Evolutionary conservation across 768 basidiomycete genomes (phyloP).

Genomic region (Scleroderma citrinum): DNA sequence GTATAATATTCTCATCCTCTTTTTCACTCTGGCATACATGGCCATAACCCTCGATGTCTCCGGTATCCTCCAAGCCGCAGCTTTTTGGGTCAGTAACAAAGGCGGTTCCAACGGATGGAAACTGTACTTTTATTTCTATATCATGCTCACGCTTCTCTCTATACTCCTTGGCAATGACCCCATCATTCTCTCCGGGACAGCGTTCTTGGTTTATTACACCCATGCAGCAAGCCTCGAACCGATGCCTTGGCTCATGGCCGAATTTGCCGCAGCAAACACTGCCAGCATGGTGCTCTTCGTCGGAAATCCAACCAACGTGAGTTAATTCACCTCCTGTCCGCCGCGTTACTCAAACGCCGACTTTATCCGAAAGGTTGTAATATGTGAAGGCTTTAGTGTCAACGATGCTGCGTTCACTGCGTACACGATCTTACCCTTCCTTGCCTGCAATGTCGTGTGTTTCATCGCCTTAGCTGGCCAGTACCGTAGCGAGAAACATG

Average conservation of each 20-base stretch:
- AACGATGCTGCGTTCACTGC: slow-evolving; percentile 77
- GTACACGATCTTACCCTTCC: slow-evolving; percentile 76
- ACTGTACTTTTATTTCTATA: slow-evolving; percentile 76
- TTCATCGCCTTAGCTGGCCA: slow-evolving; percentile 53
- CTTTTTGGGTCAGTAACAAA: slow-evolving; percentile 82
- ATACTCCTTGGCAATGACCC: slow-evolving; percentile 91
- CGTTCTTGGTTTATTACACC: slow-evolving; percentile 87
- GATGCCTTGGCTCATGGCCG: slow-evolving; percentile 64
- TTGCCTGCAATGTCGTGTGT: slow-evolving; percentile 61
- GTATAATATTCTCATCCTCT: slow-evolving; percentile 89
- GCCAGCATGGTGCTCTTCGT: slow-evolving; percentile 73
- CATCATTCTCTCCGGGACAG: slow-evolving; percentile 86
- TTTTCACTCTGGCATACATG: slow-evolving; percentile 90
- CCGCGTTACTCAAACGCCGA: background rate
- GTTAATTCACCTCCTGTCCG: slow-evolving; percentile 3
- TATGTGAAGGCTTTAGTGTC: slow-evolving; percentile 79
- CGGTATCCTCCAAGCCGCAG: slow-evolving; percentile 79
- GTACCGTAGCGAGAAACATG: slow-evolving; percentile 48
- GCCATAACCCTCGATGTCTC: slow-evolving; percentile 88
- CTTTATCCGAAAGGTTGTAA: slow-evolving; percentile 44
- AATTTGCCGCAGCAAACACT: slow-evolving; percentile 77
- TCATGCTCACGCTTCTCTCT: slow-evolving; percentile 74
- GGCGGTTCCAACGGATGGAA: slow-evolving; percentile 68
- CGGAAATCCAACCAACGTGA: slow-evolving; percentile 84
- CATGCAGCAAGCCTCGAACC: slow-evolving; percentile 46